These are phyloP conservation scores for Thuidium tamariscinum DNA, from an alignment of 225 moss, liverwort and hornwort species.

Conservation along the genomic window DNA sequence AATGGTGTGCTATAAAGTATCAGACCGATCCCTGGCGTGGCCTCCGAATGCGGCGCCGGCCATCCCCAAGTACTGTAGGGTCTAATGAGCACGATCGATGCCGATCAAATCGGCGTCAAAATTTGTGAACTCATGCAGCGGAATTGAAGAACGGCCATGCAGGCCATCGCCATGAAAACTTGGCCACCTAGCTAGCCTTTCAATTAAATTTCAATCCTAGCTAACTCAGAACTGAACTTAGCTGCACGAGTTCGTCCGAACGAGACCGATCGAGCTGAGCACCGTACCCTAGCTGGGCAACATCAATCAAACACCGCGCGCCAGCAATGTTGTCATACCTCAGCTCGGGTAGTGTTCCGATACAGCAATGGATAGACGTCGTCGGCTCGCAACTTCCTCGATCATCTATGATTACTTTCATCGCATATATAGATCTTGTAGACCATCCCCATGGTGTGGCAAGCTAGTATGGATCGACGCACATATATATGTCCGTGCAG, in stretches of 20 bases:
- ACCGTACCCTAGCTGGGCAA: background rate
- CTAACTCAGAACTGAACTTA: background rate
- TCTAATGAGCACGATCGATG: too few species aligned
- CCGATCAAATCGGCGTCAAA: too few species aligned
- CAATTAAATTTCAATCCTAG: background rate
- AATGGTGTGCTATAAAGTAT: too few species aligned
- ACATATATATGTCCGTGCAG: background rate
- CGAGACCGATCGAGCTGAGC: background rate
- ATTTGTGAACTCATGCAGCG: too few species aligned
- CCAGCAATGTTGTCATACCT: background rate
- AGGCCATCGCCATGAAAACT: too few species aligned
- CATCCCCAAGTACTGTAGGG: too few species aligned
- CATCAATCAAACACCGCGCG: background rate
- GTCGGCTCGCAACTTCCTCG: conserved; percentile 22
- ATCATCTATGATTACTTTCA: conserved; percentile 34
- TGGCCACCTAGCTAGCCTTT: background rate
- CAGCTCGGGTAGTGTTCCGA: background rate
- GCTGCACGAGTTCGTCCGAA: background rate
- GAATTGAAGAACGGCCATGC: too few species aligned
- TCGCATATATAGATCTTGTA: conserved; percentile 12
- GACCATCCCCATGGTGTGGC: conserved; percentile 23
- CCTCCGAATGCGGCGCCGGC: too few species aligned
- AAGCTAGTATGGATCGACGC: background rate
- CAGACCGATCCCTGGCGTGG: too few species aligned
- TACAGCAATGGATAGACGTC: background rate